Percentiles rank a stretch among this genome's conserved stretches.
These are phyloP conservation scores for Trebouxiophyceae sp. DNA, from an alignment of 163 green algal species.

Conservation along the genomic window DNA sequence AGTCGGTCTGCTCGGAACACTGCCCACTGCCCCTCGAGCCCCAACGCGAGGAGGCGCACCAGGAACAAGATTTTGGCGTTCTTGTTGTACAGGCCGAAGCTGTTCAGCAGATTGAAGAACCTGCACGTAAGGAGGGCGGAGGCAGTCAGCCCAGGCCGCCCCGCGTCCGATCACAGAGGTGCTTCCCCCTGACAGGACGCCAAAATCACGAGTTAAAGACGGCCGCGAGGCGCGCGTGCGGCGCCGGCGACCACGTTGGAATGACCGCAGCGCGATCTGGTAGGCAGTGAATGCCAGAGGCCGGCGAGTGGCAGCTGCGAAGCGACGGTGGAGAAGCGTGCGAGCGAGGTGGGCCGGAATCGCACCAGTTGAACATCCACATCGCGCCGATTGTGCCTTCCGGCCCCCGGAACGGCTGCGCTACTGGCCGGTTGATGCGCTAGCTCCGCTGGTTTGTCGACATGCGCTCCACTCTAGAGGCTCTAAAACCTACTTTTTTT, in stretches of 20 bases:
- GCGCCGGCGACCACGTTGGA: neutral
- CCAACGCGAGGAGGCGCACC: constrained; percentile 25
- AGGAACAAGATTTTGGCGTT: constrained; percentile 99
- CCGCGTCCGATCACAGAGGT: too few species aligned
- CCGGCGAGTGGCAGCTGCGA: neutral
- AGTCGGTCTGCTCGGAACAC: neutral
- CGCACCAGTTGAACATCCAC: neutral
- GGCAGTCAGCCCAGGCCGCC: too few species aligned
- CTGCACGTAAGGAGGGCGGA: too few species aligned
- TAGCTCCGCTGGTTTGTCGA: too few species aligned
- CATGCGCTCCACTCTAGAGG: too few species aligned
- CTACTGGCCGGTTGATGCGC: neutral
- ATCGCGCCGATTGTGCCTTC: neutral
- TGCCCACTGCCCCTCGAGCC: neutral
- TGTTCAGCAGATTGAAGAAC: constrained; percentile 95
- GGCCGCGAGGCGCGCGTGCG: neutral
- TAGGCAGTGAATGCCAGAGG: neutral
- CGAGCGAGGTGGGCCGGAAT: too few species aligned
- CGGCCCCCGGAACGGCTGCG: neutral
- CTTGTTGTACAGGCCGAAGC: constrained; percentile 96
- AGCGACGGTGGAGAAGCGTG: neutral
- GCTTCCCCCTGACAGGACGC: neutral
- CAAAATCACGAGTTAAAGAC: neutral
- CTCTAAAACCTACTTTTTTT: too few species aligned
- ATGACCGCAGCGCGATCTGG: neutral